phyloP scores from a whole-genome alignment of 106 monocot genomes.

The Xerophyta viscosa region DNA sequence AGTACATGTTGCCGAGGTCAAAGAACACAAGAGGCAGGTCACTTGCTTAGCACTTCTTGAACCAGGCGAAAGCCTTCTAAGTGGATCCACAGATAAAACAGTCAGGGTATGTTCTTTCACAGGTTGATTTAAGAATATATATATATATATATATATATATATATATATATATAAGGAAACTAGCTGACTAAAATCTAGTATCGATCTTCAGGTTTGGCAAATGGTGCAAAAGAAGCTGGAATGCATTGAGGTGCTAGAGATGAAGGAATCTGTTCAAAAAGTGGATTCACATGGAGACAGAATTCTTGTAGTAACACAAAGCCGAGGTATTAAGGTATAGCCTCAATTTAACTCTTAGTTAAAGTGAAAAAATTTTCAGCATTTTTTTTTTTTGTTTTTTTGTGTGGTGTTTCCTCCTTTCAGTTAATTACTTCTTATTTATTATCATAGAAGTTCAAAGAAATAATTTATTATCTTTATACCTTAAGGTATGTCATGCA shows the following conservation, averaged over 20 bases:
- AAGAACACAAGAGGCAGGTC: conserved; percentile 64
- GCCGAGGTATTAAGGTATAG: conserved; percentile 62
- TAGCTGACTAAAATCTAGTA: not conserved
- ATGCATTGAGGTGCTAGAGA: conserved; percentile 73
- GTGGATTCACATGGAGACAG: conserved; percentile 48
- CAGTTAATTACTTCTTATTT: no score
- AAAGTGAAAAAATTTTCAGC: no score
- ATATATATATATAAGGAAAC: no score
- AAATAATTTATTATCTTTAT: not conserved
- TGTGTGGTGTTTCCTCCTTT: no score
- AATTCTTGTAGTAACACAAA: conserved; percentile 55
- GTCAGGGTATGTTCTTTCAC: conserved; percentile 47
- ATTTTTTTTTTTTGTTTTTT: no score
- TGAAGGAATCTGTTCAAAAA: conserved; percentile 68
- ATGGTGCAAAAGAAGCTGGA: conserved; percentile 52
- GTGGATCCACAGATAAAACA: conserved; percentile 84
- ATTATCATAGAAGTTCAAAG: no score
- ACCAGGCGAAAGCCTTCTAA: conserved; percentile 67
- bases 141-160: no score
- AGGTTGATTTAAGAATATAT: no score
- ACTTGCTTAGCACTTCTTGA: conserved; percentile 79
- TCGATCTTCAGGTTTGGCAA: conserved; percentile 72
- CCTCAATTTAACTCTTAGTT: no score
- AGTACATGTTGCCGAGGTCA: conserved; percentile 53
- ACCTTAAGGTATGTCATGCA: conserved; percentile 46